Base-by-base conservation (phyloP, 352 stramenopile species). In the Globisporangium paddicum region DNA sequence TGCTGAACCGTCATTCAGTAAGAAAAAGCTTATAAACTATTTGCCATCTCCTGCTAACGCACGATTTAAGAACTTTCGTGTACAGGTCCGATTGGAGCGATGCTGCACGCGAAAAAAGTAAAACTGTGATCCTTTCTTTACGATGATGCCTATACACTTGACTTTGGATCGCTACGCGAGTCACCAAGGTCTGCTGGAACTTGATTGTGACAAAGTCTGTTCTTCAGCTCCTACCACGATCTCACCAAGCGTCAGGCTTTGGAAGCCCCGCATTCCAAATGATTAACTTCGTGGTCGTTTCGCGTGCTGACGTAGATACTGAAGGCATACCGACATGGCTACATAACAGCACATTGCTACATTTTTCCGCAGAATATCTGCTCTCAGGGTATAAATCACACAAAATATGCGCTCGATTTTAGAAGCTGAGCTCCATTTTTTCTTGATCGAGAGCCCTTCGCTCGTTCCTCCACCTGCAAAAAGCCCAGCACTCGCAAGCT, bases 261-360 rank as follows among this genome's bases (percentile, higher is more conserved):
- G 63, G 37, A 87, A 87, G 55, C 82, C 81, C 3, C 77, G 72
- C 52, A 84, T 62, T 14, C 81, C 71, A 19, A 69, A 50, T 82
- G 8, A 65, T 51, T 18, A 68, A 45, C 40, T 83, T 61, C 9
- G 55, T 21, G n/a, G 16, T 60, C 46, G 19, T 56, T 56, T 10
- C 46, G 50, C 7, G 16, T 18, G 11, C 37, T 35, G 13, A 21
- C 16, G 45, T 72, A 60, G 44, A n/a, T n/a, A n/a, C n/a, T n/a
- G n/a, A n/a, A n/a, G n/a, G n/a, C n/a, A n/a, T n/a, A n/a, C n/a
- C n/a, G n/a, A n/a, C n/a, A n/a, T n/a, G n/a, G n/a, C n/a, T n/a
- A n/a, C n/a, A n/a, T n/a, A n/a, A n/a, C n/a, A n/a, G n/a, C n/a
- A n/a, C n/a, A n/a, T n/a, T n/a, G n/a, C n/a, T n/a, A n/a, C n/a